phyloP scores from a whole-genome alignment of 306 rosid genomes.

The Cicer bijugum region DNA sequence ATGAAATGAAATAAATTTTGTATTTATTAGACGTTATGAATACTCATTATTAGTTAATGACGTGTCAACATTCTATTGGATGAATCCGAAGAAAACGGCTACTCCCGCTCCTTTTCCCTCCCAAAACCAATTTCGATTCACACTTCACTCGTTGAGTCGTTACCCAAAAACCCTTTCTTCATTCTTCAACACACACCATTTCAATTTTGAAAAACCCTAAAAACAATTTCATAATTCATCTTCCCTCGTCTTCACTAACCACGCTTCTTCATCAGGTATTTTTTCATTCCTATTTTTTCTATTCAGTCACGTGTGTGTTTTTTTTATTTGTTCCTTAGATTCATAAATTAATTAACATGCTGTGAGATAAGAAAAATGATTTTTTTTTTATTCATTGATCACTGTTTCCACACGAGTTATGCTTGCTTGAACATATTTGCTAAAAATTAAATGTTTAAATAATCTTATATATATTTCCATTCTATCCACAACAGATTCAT shows the following conservation, averaged over 20 bases:
- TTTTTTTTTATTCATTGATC: not conserved
- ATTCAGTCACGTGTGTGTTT: not conserved
- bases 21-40: conserved; percentile 41
- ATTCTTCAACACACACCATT: conserved; percentile 22
- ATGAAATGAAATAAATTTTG: not conserved
- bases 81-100: conserved; percentile 50
- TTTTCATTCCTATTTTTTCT: conserved; percentile 7
- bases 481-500: not conserved
- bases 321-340: not conserved
- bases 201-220: conserved; percentile 5
- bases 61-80: conserved; percentile 39
- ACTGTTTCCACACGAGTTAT: not conserved
- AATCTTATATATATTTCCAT: not conserved
- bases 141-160: not conserved
- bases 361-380: not conserved
- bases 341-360: no score
- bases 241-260: not conserved
- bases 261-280: conserved; percentile 33
- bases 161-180: conserved; percentile 8
- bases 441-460: not conserved
- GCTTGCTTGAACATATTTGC: conserved; percentile 15
- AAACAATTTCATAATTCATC: not conserved
- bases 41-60: not conserved
- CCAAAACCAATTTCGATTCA: conserved; percentile 29
- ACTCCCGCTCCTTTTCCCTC: conserved; percentile 41